phyloP scores from a whole-genome alignment of 306 rosid species.

The Hippophae rhamnoides region DNA sequence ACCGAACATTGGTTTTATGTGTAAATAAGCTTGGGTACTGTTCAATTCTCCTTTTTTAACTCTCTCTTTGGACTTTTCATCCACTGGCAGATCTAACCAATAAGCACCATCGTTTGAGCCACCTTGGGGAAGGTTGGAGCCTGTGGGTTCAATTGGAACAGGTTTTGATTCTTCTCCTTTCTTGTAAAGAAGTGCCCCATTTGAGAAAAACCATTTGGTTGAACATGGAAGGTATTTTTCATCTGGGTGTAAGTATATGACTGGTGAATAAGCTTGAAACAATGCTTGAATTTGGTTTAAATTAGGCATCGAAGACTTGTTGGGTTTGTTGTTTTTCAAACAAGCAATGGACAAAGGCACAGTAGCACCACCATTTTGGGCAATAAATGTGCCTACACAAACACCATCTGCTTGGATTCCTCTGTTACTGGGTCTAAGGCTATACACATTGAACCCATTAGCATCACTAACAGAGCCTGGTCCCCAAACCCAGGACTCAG shows the following conservation, averaged over 20 bases:
- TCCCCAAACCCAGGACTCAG: conserved; percentile 54
- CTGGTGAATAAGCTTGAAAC: conserved; percentile 45
- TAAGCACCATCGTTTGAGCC: conserved; percentile 42
- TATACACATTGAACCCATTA: conserved; percentile 34
- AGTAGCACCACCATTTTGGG: conserved; percentile 18
- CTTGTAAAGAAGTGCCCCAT: conserved; percentile 50
- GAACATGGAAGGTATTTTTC: conserved; percentile 57
- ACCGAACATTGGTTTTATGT: conserved; percentile 64
- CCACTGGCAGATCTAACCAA: conserved; percentile 61
- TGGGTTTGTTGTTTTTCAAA: conserved; percentile 40
- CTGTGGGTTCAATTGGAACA: conserved; percentile 28
- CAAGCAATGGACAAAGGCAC: conserved; percentile 31
- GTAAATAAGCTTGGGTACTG: conserved; percentile 36
- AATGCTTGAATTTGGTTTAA: conserved; percentile 34
- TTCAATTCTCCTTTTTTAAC: conserved; percentile 48
- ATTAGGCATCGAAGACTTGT: conserved; percentile 42
- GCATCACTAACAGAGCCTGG: conserved; percentile 15
- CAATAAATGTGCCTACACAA: conserved; percentile 47
- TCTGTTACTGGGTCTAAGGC: conserved; percentile 42
- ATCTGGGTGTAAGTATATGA: conserved; percentile 50
- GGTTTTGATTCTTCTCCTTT: conserved; percentile 39
- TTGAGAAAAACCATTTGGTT: conserved; percentile 49
- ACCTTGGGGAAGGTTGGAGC: conserved; percentile 59
- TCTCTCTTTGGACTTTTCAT: conserved; percentile 24
- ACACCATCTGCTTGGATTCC: conserved; percentile 43